Conservation (phyloP, 306 rosid genomes). For the Delonix regia region DNA sequence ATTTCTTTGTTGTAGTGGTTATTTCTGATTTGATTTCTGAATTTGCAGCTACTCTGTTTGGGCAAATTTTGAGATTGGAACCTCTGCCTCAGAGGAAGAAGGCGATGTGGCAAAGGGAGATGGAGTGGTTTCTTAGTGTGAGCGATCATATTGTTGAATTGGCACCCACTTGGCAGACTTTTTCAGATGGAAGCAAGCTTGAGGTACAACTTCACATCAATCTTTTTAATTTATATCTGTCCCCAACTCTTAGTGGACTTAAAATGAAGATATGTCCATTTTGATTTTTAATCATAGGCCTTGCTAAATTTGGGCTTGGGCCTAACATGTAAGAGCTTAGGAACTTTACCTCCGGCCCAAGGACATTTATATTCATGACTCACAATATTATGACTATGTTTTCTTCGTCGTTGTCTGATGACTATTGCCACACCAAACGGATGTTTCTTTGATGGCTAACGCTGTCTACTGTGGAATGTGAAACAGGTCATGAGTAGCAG, state of each 20-base stretch:
- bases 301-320: not conserved
- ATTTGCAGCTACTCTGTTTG: slow-evolving; percentile 74
- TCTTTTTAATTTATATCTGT: not conserved
- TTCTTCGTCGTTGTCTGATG: no score
- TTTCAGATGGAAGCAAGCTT: slow-evolving; percentile 82
- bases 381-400: not conserved
- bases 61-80: slow-evolving; percentile 90
- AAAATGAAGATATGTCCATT: no score
- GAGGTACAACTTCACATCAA: slow-evolving; percentile 55
- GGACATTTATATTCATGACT: not conserved
- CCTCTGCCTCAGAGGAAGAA: slow-evolving; percentile 64
- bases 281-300: no score
- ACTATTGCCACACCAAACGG: no score
- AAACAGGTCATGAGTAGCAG: slow-evolving; percentile 90
- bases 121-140: slow-evolving; percentile 83
- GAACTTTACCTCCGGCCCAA: not conserved
- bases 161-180: slow-evolving; percentile 79
- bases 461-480: slow-evolving; percentile 33
- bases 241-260: no score
- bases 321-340: not conserved
- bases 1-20: not conserved
- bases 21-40: not conserved
- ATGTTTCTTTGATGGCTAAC: not conserved
- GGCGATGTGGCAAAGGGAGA: slow-evolving; percentile 88
- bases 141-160: slow-evolving; percentile 88